Evolutionary conservation across 1,139 yeast genomes (phyloP).

Genomic region (Suhomyces chickasaworum): DNA sequence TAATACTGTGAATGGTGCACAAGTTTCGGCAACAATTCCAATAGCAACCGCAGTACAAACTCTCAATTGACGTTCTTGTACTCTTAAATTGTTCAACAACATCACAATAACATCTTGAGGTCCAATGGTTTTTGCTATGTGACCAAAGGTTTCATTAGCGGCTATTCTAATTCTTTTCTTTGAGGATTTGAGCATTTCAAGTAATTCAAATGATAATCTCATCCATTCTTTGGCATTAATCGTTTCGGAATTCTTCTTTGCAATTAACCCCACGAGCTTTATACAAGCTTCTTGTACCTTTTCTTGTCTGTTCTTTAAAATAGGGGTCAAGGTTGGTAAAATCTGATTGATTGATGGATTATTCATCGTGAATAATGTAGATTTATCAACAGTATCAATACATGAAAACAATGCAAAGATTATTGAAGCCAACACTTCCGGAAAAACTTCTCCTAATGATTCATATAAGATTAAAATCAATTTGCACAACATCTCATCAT

Average conservation of each 20-base stretch:
- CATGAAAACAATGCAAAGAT: slow-evolving; percentile 65
- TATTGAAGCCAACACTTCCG: slow-evolving; percentile 89
- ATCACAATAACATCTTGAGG: slow-evolving; percentile 94
- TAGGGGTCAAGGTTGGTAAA: slow-evolving; percentile 88
- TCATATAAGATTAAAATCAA: slow-evolving; percentile 82
- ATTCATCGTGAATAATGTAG: slow-evolving; percentile 56
- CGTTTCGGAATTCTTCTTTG: slow-evolving; percentile 79
- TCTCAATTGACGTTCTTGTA: slow-evolving; percentile 94
- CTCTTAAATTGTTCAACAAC: slow-evolving; percentile 77
- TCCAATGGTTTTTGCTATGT: slow-evolving; percentile 89
- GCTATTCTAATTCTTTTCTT: slow-evolving; percentile 76
- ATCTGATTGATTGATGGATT: slow-evolving; percentile 86
- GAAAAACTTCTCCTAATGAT: slow-evolving; percentile 91
- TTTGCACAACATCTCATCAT: slow-evolving; percentile 62
- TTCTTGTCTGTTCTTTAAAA: slow-evolving; percentile 85
- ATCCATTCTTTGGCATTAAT: slow-evolving; percentile 97
- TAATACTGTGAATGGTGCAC: slow-evolving; percentile 92
- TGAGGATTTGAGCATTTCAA: slow-evolving; percentile 89
- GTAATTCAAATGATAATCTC: slow-evolving; percentile 88
- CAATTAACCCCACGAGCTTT: slow-evolving; percentile 78
- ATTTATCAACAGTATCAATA: slow-evolving; percentile 35
- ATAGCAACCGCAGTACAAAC: slow-evolving; percentile 98
- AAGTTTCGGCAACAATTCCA: slow-evolving; percentile 93
- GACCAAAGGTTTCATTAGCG: slow-evolving; percentile 90
- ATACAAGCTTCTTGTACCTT: slow-evolving; percentile 89